These are phyloP conservation scores for Mortierella sp. DNA, from an alignment of 371 early-diverging fungal genomes.

Conservation along the genomic window DNA sequence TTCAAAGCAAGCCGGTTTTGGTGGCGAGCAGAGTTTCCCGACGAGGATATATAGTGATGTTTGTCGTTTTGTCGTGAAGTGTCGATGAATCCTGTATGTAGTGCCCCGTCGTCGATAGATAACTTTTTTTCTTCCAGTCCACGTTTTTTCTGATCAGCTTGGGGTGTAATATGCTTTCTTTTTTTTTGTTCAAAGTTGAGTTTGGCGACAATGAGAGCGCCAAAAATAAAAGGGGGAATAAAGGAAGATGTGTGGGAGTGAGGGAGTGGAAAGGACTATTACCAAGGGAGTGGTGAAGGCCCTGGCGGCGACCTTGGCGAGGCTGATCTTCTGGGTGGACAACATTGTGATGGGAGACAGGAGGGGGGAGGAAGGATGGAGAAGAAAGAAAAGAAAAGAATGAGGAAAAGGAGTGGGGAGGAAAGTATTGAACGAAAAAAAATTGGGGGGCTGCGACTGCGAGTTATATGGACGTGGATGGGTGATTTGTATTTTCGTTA, in stretches of 20 bases:
- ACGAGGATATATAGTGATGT: background rate
- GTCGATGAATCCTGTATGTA: background rate
- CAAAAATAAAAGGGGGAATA: background rate
- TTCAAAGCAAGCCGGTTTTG: background rate
- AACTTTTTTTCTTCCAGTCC: background rate
- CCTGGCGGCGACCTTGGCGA: conserved; percentile 53
- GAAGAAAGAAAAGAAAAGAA: background rate
- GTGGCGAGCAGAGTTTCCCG: background rate
- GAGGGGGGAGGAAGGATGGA: conserved; percentile 7
- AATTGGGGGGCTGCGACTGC: background rate
- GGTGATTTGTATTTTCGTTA: too few species aligned
- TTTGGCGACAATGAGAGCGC: conserved; percentile 13
- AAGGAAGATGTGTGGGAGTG: background rate
- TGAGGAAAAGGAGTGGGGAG: background rate
- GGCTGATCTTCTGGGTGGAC: conserved; percentile 42
- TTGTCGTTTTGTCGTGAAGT: background rate
- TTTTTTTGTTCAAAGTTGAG: conserved; percentile 12
- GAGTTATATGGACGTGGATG: too few species aligned
- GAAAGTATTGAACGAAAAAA: conserved; percentile 4
- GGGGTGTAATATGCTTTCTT: background rate
- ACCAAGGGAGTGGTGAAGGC: conserved; percentile 52
- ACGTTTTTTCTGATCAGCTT: conserved; percentile 6
- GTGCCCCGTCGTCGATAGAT: background rate
- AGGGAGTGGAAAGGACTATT: conserved; percentile 7
- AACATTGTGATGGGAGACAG: conserved; percentile 23